Evolutionary conservation across 2,329 filamentous ascomycete genomes (phyloP), one percentile per base, ranked within the genome.

Genomic region (Aspergillus thermomutatus): DNA sequence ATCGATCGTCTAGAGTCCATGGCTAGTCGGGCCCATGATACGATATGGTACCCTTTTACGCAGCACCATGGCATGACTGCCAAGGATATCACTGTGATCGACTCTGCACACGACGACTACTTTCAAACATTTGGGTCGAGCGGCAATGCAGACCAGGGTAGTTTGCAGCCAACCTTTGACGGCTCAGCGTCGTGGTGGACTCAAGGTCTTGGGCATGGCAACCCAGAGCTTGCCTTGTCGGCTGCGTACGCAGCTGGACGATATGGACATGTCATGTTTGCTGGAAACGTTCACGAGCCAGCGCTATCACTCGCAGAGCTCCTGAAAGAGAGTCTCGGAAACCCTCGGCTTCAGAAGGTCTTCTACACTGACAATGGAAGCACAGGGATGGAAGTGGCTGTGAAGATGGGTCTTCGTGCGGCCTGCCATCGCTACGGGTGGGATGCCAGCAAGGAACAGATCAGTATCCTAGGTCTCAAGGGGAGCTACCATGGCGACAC

Each of bases 111-210:
- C 57, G 89, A 87, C 7, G 90, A 93, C 66, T 86, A 85, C 68
- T 95, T 94, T 71, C 88, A 93, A 67, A 87, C 86, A 0, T 75
- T 77, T 52, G 68, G 67, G n/a, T 61, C 68, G 3, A 60, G 61
- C 14, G 64, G 56, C 17, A 28, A 61, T 67, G 49, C 62, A 1
- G 43, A 63, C 3, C 51, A 60, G 1, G 61, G 55, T 23, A 67
- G 85, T 3, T 73, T 91, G 0, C 81, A 80, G 48, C 82, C 89
- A 1, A 87, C 88, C 0, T 92, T 94, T 54, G 91, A 95, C 64
- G 91, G 88, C 2, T 94, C 90, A 0, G 90, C 90, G 1, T 93
- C 90, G 0, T 95, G 91, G 91, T 95, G 91, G 91, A 95, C 91
- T 0, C 91, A 95, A 72, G 91, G 91, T 2, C 81, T 95, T 0